Evolutionary conservation across 495 filamentous ascomycete genomes (phyloP), one percentile per base, ranked within the genome.

Genomic region (Tuber microsphaerosporum): DNA sequence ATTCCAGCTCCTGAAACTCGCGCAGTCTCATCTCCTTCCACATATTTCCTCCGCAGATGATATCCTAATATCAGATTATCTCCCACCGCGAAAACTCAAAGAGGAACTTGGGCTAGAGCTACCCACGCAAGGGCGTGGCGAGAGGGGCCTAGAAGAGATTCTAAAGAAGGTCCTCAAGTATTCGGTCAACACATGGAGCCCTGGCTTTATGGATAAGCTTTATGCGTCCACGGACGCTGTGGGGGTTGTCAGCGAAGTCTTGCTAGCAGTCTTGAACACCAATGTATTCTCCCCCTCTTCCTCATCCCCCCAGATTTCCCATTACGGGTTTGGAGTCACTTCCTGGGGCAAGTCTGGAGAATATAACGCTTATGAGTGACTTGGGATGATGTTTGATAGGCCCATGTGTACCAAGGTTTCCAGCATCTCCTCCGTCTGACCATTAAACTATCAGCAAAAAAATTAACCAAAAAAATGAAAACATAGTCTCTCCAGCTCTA

Each of bases 111-210:
- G 89, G 26, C 84, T 97, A 26, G 82, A 87, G 14, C 84, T 97
- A 10, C 93, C 93, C 1, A 83, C 85, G 19, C 81, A 85, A 48
- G 92, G 91, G 16, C 84, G 85, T 48, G 92, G 91, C 2, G 90
- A 91, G 80, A 89, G 91, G 20, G 93, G 93, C 0, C 82, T 97
- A 71, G 83, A 94, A 34, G 83, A 88, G 37, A 84, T 88, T 4
- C 86, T 94, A 42, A 84, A 89, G 76, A 87, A 89, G 78, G 86
- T 96, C 45, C 86, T 97, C 72, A 86, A 88, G 72, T 92, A 95
- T 85, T 92, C 89, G 71, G 94, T 97, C 80, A 98, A 98, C 84
- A 97, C 94, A 45, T 98, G 94, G 94, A 91, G 94, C 83, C 93
- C 94, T 81, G 95, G 94, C 12, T 97, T 99, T 84, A 84, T 97